A percentile compares a stretch with the other conserved stretches of the same genome.
phyloP scores from a whole-genome alignment of 1,139 yeast species.

The Saccharomyces pastorianus region DNA sequence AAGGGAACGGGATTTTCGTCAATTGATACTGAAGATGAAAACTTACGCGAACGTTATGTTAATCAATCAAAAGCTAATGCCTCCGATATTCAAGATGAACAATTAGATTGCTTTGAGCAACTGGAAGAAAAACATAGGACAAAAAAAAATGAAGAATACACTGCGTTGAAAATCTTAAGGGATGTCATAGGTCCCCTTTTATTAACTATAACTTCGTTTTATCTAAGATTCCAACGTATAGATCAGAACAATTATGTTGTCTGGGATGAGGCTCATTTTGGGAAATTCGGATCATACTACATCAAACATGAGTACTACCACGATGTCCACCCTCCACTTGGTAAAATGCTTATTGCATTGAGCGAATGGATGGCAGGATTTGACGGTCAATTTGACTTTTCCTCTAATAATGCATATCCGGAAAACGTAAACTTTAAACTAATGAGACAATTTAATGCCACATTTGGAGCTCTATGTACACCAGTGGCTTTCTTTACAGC shows the following conservation, averaged over 20 bases:
- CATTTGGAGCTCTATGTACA: constrained; percentile 53
- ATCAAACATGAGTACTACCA: constrained; percentile 59
- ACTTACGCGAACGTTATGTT: not conserved
- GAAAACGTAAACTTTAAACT: constrained; percentile 44
- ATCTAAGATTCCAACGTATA: constrained; percentile 60
- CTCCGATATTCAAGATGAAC: not conserved
- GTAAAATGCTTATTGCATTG: constrained; percentile 60
- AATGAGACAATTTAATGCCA: constrained; percentile 62
- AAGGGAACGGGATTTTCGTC: not conserved
- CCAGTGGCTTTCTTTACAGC: constrained; percentile 62
- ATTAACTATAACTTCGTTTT: constrained; percentile 54
- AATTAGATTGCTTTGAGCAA: not conserved
- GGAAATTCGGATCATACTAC: constrained; percentile 53
- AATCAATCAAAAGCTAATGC: not conserved
- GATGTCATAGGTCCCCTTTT: constrained; percentile 11
- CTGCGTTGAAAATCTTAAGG: not conserved
- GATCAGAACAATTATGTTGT: constrained; percentile 59
- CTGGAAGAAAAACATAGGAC: not conserved
- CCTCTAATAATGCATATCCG: constrained; percentile 53
- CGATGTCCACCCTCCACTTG: constrained; percentile 76
- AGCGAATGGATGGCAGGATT: constrained; percentile 63
- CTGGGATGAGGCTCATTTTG: constrained; percentile 95
- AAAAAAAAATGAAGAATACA: not conserved
- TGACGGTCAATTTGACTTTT: constrained; percentile 57
- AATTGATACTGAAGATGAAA: constrained; percentile 9